Evolutionary conservation across 768 basidiomycete species (phyloP).

Genomic region (Amanita exitialis): DNA sequence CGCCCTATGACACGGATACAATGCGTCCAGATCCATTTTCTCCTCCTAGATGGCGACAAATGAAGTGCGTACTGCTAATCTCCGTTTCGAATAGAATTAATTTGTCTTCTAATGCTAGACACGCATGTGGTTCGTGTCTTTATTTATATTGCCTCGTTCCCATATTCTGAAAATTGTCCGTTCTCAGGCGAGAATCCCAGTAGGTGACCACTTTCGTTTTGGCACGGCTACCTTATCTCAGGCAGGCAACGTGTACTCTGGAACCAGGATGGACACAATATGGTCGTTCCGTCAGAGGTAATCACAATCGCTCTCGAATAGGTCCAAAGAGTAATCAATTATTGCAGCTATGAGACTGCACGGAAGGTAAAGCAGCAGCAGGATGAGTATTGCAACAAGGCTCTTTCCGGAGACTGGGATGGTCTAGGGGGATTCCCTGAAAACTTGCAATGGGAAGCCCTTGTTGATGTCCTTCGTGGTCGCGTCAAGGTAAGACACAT

Average conservation of each 20-base stretch:
- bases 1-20: slow-evolving; percentile 44
- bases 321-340: slow-evolving; percentile 18
- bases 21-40: slow-evolving; percentile 26
- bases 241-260: slow-evolving; percentile 32
- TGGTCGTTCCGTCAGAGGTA: slow-evolving; percentile 58
- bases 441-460: slow-evolving; percentile 62
- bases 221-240: slow-evolving; percentile 9
- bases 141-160: not conserved
- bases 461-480: slow-evolving; percentile 71
- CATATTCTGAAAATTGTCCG: not conserved
- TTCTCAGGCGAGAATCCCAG: slow-evolving; percentile 47
- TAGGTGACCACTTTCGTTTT: slow-evolving; percentile 15
- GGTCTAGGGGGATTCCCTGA: slow-evolving; percentile 50
- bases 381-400: slow-evolving; percentile 51
- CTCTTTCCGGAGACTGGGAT: slow-evolving; percentile 34
- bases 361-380: slow-evolving; percentile 51
- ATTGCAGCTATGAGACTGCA: slow-evolving; percentile 46
- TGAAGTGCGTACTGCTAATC: slow-evolving; percentile 40
- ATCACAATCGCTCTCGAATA: slow-evolving; percentile 8
- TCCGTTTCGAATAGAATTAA: not conserved
- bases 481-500: slow-evolving; percentile 45
- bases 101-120: slow-evolving; percentile 17
- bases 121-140: slow-evolving; percentile 33
- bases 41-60: slow-evolving; percentile 55
- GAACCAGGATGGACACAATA: slow-evolving; percentile 52